phyloP scores from a whole-genome alignment of 2,329 filamentous ascomycete species.

The Endoconidiophora laricicola region DNA sequence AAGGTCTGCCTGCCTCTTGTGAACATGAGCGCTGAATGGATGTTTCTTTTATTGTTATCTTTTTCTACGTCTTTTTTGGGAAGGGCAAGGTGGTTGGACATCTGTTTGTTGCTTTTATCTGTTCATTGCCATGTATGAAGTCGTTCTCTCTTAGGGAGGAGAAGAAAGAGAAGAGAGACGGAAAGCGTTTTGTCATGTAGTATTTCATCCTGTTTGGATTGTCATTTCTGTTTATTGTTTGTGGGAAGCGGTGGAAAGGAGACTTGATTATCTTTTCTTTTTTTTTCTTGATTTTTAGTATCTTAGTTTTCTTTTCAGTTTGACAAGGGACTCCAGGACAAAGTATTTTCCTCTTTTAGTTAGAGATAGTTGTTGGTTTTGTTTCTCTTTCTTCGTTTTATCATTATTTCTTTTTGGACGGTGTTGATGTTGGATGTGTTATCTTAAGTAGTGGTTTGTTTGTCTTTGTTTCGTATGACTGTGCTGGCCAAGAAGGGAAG shows the following conservation, averaged over 20 bases:
- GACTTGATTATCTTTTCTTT: neutral
- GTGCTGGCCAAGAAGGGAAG: too few species aligned
- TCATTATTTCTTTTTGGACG: neutral
- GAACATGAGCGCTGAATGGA: too few species aligned
- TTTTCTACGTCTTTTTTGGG: neutral
- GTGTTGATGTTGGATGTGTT: too few species aligned
- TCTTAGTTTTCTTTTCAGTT: neutral
- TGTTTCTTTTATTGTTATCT: constrained; percentile 1
- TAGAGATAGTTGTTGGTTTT: neutral
- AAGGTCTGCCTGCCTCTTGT: too few species aligned
- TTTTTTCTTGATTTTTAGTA: neutral
- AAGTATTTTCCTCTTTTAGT: too few species aligned
- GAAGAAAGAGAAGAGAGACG: too few species aligned
- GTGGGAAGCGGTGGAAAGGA: neutral
- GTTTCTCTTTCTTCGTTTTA: neutral
- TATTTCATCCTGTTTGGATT: neutral
- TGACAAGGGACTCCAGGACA: too few species aligned
- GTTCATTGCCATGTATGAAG: neutral
- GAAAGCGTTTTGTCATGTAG: neutral
- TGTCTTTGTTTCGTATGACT: too few species aligned
- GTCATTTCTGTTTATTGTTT: neutral
- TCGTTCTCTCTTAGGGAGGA: too few species aligned
- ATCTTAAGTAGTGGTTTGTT: too few species aligned
- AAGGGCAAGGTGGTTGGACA: too few species aligned
- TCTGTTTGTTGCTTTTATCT: neutral